Percentiles rank a stretch among this genome's conserved stretches.
Evolutionary conservation across 352 stramenopile genomes (phyloP).

Genomic region (Pythium periplocum): DNA sequence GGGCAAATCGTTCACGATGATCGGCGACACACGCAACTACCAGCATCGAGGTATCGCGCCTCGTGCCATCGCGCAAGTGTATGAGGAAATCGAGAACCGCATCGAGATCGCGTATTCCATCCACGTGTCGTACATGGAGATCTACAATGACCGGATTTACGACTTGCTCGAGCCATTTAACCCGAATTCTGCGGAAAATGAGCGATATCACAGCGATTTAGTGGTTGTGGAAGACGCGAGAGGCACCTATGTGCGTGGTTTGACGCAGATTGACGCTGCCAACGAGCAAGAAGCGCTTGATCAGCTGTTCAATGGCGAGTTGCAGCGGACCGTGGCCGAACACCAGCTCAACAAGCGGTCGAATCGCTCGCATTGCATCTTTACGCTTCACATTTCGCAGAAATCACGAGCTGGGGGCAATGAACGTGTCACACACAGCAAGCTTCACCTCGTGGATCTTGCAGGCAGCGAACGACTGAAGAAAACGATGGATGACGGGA

Average conservation of each 20-base stretch:
- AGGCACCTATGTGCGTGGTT: conserved; percentile 82
- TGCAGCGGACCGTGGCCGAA: conserved; percentile 90
- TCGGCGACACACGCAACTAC: conserved; percentile 89
- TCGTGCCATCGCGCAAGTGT: conserved; percentile 83
- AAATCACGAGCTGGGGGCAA: conserved; percentile 69
- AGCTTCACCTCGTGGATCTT: conserved; percentile 94
- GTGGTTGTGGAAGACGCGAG: conserved; percentile 81
- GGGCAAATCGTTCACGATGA: conserved; percentile 91
- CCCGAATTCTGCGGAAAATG: neutral
- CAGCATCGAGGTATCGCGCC: conserved; percentile 88
- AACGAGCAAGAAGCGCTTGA: conserved; percentile 88
- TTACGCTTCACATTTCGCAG: conserved; percentile 90
- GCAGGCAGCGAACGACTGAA: conserved; percentile 93
- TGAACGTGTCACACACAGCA: conserved; percentile 78
- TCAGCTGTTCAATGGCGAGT: conserved; percentile 89
- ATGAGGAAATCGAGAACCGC: conserved; percentile 84
- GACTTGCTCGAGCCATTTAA: conserved; percentile 70
- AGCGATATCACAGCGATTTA: conserved; percentile 36
- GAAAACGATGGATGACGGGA: conserved; percentile 84
- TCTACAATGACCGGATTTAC: conserved; percentile 95
- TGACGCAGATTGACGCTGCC: conserved; percentile 76
- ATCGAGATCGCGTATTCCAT: conserved; percentile 88
- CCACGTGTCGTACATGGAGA: conserved; percentile 93
- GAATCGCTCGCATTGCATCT: conserved; percentile 92
- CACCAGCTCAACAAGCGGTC: conserved; percentile 93